These are phyloP conservation scores for Amylostereum chailletii DNA, from an alignment of 1,284 basidiomycete species.

Conservation along the genomic window DNA sequence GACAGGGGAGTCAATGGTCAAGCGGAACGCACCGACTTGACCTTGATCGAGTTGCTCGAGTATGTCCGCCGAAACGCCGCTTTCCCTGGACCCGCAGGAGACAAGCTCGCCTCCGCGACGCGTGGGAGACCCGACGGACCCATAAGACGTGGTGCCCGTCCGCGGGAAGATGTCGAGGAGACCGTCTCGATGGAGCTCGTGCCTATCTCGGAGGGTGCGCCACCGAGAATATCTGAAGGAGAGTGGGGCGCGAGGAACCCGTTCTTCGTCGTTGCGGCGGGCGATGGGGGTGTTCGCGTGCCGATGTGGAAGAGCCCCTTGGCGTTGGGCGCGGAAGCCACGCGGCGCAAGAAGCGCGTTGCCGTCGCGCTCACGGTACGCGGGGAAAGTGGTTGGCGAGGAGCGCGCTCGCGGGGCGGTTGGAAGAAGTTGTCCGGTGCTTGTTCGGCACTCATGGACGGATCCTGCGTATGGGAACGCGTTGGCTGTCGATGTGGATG, in stretches of 20 bases:
- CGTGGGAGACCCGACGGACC: conserved; percentile 12
- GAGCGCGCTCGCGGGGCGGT: conserved; percentile 6
- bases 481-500: conserved; percentile 13
- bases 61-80: conserved; percentile 88
- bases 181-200: conserved; percentile 63
- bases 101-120: conserved; percentile 30
- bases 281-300: conserved; percentile 32
- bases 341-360: conserved; percentile 83
- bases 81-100: conserved; percentile 45
- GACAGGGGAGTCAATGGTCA: not conserved
- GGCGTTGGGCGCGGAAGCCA: conserved; percentile 93
- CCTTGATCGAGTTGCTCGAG: conserved; percentile 96
- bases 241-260: conserved; percentile 69
- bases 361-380: conserved; percentile 62
- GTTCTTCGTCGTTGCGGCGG: conserved; percentile 51
- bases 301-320: conserved; percentile 76
- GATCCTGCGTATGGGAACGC: conserved; percentile 8
- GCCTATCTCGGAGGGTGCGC: conserved; percentile 37
- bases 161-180: conserved; percentile 62
- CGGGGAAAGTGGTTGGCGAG: conserved; percentile 40
- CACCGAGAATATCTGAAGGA: too few relatives aligned
- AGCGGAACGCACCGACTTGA: conserved; percentile 58
- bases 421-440: not conserved
- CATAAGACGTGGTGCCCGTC: conserved; percentile 27
- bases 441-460: not conserved